Conservation (phyloP, 129 eudicot species). For the Artemisia annua region DNA sequence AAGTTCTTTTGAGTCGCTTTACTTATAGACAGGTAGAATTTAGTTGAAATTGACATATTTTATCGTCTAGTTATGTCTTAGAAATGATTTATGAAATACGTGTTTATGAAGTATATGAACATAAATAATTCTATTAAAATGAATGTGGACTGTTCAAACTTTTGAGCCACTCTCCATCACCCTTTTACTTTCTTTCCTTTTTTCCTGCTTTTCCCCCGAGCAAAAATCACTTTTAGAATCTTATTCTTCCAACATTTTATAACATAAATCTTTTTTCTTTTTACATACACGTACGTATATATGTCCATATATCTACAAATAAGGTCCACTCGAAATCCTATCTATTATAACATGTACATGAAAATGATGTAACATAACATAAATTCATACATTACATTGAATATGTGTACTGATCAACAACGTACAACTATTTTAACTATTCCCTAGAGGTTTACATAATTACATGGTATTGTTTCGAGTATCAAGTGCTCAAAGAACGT, state of each 20-base stretch:
- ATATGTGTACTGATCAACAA: no score
- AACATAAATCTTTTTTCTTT: neutral
- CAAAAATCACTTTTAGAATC: constrained; percentile 41
- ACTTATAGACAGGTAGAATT: neutral
- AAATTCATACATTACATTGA: no score
- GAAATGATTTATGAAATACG: neutral
- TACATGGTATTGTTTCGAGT: no score
- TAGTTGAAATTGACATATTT: neutral
- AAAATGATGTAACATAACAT: neutral
- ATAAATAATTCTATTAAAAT: neutral
- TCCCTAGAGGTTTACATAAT: no score
- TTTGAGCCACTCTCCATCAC: constrained; percentile 26
- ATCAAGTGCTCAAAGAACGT: no score
- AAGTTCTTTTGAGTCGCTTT: no score
- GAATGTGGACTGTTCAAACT: constrained; percentile 24
- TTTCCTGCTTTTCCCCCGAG: constrained; percentile 23
- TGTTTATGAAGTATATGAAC: neutral
- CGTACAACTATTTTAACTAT: no score
- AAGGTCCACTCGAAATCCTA: neutral
- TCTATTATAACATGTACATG: neutral
- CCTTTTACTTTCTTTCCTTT: constrained; percentile 18
- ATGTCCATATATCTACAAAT: neutral
- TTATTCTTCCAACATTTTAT: constrained; percentile 36
- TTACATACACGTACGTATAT: neutral
- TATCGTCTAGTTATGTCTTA: neutral